These are phyloP conservation scores for Bruguiera parviflora DNA, from an alignment of 345 rosid genomes.

Conservation along the genomic window DNA sequence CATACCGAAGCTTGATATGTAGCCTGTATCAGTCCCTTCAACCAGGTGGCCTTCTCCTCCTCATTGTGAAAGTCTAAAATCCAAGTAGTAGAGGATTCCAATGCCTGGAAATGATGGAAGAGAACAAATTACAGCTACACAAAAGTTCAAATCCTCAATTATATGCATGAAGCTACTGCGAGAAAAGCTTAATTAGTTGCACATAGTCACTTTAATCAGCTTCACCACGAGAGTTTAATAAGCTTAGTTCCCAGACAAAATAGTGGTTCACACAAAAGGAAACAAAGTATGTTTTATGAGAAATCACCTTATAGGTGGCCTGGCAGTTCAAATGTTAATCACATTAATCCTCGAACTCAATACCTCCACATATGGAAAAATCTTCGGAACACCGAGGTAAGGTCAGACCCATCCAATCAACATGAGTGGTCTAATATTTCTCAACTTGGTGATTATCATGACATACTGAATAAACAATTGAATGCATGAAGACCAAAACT, in stretches of 20 bases:
- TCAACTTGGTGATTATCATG: no score
- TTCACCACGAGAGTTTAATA: neutral
- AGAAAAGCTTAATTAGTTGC: neutral
- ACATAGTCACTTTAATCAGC: neutral
- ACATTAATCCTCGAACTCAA: neutral
- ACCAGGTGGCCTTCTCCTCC: slow-evolving; percentile 77
- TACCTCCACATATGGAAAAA: neutral
- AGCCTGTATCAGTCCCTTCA: slow-evolving; percentile 81
- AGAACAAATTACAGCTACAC: neutral
- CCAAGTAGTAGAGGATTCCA: slow-evolving; percentile 94
- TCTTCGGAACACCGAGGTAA: neutral
- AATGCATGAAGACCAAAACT: no score
- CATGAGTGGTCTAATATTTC: neutral
- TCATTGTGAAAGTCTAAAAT: slow-evolving; percentile 68
- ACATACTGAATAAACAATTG: no score
- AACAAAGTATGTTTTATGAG: neutral
- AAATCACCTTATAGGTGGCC: no score
- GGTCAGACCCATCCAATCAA: neutral
- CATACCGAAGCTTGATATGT: slow-evolving; percentile 95
- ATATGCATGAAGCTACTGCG: neutral
- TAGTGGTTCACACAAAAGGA: neutral
- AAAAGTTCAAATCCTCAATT: neutral
- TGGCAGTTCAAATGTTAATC: neutral
- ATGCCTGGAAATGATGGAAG: slow-evolving; percentile 48
- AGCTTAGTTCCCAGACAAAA: neutral